Percentiles rank a stretch among this genome's conserved stretches.
Conservation (phyloP, 2,329 filamentous ascomycete species). For the Xylaria sp. region DNA sequence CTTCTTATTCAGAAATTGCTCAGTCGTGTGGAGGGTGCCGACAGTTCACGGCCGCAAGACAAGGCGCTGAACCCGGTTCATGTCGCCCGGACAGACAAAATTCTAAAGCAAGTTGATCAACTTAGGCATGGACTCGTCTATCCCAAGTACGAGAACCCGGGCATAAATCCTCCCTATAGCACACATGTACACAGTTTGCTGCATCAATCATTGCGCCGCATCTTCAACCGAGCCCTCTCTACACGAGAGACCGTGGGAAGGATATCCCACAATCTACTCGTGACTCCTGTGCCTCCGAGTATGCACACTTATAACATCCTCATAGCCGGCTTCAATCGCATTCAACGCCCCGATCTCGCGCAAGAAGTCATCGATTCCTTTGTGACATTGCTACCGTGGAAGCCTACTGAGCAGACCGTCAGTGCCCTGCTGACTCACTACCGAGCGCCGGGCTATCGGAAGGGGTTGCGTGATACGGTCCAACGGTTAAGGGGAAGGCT, state of each 20-base stretch:
- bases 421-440: slow-evolving; percentile 49
- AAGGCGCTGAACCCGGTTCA: not conserved
- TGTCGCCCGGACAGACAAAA: not conserved
- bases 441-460: slow-evolving; percentile 37
- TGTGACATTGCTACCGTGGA: slow-evolving; percentile 39
- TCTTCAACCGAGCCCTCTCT: slow-evolving; percentile 24
- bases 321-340: slow-evolving; percentile 57
- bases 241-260: slow-evolving; percentile 35
- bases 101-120: slow-evolving; percentile 21
- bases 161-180: slow-evolving; percentile 10
- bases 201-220: slow-evolving; percentile 26
- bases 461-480: slow-evolving; percentile 41
- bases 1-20: slow-evolving; percentile 23
- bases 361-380: slow-evolving; percentile 50
- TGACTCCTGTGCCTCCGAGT: slow-evolving; percentile 56
- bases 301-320: slow-evolving; percentile 67
- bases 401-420: slow-evolving; percentile 45
- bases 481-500: slow-evolving; percentile 41
- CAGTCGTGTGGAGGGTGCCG: not conserved
- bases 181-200: slow-evolving; percentile 20
- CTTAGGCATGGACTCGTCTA: slow-evolving; percentile 16
- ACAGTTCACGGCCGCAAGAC: slow-evolving; percentile 11
- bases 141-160: slow-evolving; percentile 25
- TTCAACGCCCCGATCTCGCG: slow-evolving; percentile 45
- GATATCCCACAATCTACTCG: slow-evolving; percentile 62